Evolutionary conservation across 2,329 filamentous ascomycete species (phyloP).

Genomic region (Fusarium praegraminearum): DNA sequence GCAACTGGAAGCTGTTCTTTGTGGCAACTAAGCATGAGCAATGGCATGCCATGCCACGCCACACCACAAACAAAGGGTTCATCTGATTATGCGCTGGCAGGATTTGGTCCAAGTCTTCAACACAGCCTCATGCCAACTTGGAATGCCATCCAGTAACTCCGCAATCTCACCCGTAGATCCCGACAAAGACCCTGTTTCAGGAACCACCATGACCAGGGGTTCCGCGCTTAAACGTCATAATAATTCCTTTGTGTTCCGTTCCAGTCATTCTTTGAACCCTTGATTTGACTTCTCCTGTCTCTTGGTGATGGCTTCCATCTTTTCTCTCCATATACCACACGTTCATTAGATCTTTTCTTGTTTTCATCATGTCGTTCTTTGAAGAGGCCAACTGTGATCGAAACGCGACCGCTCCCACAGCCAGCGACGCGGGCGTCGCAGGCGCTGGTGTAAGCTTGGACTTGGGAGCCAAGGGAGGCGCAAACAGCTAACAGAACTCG

Average conservation of each 20-base stretch:
- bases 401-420: constrained; percentile 55
- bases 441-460: constrained; percentile 61
- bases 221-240: constrained; percentile 49
- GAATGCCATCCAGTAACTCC: constrained; percentile 41
- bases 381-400: constrained; percentile 71
- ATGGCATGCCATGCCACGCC: background rate
- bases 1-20: background rate
- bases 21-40: constrained; percentile 4
- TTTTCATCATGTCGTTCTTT: constrained; percentile 65
- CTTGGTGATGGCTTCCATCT: constrained; percentile 28
- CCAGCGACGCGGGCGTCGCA: constrained; percentile 70
- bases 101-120: constrained; percentile 25
- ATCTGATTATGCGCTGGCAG: constrained; percentile 39
- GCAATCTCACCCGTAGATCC: constrained; percentile 33
- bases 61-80: background rate
- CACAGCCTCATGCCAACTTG: constrained; percentile 45
- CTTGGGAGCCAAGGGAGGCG: constrained; percentile 39
- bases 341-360: constrained; percentile 4
- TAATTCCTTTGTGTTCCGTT: constrained; percentile 27
- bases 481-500: constrained; percentile 17
- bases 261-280: constrained; percentile 31
- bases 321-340: constrained; percentile 9
- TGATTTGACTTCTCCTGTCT: constrained; percentile 5
- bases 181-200: constrained; percentile 43
- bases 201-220: constrained; percentile 39